These are phyloP conservation scores for Aegilops longissima DNA, from an alignment of 176 grass and related monocot species.

Conservation along the genomic window DNA sequence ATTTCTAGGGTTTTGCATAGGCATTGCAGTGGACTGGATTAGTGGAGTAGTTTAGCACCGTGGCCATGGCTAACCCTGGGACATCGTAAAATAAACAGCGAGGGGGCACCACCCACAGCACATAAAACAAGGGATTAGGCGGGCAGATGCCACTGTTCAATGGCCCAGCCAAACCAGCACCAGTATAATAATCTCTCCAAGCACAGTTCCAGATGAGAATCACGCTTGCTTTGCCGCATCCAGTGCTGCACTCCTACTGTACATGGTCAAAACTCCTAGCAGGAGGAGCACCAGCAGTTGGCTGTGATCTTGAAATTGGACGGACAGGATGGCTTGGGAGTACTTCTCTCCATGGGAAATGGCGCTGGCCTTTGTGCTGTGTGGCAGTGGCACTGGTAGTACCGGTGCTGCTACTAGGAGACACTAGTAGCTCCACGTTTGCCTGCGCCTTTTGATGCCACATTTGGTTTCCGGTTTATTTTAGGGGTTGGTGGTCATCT, in stretches of 20 bases:
- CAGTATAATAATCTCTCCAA: neutral
- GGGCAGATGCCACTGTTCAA: constrained; percentile 39
- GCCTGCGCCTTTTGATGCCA: constrained; percentile 56
- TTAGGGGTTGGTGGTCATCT: constrained; percentile 36
- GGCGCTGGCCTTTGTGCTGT: constrained; percentile 46
- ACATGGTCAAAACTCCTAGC: neutral
- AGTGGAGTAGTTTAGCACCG: constrained; percentile 13
- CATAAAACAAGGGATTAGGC: constrained; percentile 60
- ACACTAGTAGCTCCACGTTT: constrained; percentile 17
- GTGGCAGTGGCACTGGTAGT: neutral
- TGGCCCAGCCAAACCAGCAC: neutral
- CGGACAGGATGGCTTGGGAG: constrained; percentile 34
- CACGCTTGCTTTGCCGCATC: neutral
- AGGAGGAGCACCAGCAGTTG: neutral
- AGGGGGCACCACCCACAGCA: constrained; percentile 35
- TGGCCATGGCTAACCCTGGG: constrained; percentile 38
- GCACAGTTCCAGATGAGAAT: constrained; percentile 47
- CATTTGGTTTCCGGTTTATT: constrained; percentile 34
- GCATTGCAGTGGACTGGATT: neutral
- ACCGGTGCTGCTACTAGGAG: neutral
- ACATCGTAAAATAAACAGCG: constrained; percentile 49
- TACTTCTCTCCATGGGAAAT: constrained; percentile 42
- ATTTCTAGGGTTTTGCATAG: constrained; percentile 26
- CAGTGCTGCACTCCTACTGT: neutral
- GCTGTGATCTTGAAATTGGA: constrained; percentile 20